phyloP scores from a whole-genome alignment of 306 rosid genomes.

The Trichosanthes truncata region DNA sequence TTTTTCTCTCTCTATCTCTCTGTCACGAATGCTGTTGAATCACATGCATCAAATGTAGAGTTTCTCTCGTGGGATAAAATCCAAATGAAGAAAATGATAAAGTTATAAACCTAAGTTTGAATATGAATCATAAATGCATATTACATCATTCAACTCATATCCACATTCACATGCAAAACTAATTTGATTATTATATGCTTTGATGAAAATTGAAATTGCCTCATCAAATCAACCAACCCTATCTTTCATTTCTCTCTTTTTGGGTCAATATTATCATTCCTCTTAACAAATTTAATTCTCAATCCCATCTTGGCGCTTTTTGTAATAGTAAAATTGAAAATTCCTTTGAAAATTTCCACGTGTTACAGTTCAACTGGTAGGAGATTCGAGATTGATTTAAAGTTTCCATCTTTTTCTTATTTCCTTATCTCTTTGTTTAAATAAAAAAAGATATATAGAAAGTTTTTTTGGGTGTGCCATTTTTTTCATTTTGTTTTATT shows the following conservation, averaged over 20 bases:
- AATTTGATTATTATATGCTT: not conserved
- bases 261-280: not conserved
- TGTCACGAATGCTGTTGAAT: not conserved
- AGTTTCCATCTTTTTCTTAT: no score
- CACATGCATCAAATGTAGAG: slow-evolving; percentile 6
- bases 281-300: not conserved
- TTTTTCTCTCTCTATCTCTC: not conserved
- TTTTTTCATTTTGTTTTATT: no score
- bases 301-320: not conserved
- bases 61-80: not conserved
- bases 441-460: no score
- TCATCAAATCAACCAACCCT: not conserved
- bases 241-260: not conserved
- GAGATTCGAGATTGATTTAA: not conserved
- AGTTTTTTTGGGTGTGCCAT: no score
- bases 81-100: not conserved
- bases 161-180: not conserved
- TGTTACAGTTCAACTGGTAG: no score
- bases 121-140: not conserved
- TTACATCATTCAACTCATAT: not conserved
- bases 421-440: no score
- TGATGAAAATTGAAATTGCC: not conserved
- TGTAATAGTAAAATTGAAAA: not conserved
- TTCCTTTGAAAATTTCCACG: not conserved
- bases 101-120: not conserved